Evolutionary conservation across 805 yeast species (phyloP), one percentile per base, ranked within the genome.

Genomic region (Nakazawaea wyomingensis): DNA sequence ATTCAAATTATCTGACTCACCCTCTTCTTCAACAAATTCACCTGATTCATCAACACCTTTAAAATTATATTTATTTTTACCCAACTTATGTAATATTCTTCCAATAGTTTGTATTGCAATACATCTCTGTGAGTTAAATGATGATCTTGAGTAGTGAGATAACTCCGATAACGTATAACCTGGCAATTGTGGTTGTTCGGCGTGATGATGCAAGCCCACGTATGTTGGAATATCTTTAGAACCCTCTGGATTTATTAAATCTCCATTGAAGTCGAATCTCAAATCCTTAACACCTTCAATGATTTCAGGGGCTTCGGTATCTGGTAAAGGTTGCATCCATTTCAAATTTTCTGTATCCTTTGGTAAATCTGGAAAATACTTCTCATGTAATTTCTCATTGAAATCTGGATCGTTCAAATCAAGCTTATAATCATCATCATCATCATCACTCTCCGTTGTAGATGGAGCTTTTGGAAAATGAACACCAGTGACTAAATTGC

Each of bases 131-230:
- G 95, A 80, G 1, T 95, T 78, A 43, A 83, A 77, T 1, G 83
- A 76, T 2, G 96, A 86, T 49, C 96, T 70, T 4, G 89, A 66
- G 37, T 87, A 71, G 51, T 84, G 93, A 1, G 84, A 82, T 40
- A 93, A 68, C 57, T 93, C 99, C 0, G 77, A 69, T 19, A 93
- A 58, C 0, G 97, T 90, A 60, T 93, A 93, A 0, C 99, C 99
- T 0, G 98, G 96, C 41, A 90, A 68, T 35, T 81, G 80, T 0
- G 98, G 96, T 37, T 83, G 80, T 9, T 83, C 87, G 0, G 96
- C 74, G 61, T 93, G 99, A 59, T 93, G 98, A 55, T 88, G 96
- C 20, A 93, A 71, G 0, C 96, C 99, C 31, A 74, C 57, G 31
- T 70, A 66, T 0, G 82, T 70, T 2, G 84, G 78, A 5, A 76